phyloP scores from a whole-genome alignment of 805 yeast species.

The Nematodospora valgi region DNA sequence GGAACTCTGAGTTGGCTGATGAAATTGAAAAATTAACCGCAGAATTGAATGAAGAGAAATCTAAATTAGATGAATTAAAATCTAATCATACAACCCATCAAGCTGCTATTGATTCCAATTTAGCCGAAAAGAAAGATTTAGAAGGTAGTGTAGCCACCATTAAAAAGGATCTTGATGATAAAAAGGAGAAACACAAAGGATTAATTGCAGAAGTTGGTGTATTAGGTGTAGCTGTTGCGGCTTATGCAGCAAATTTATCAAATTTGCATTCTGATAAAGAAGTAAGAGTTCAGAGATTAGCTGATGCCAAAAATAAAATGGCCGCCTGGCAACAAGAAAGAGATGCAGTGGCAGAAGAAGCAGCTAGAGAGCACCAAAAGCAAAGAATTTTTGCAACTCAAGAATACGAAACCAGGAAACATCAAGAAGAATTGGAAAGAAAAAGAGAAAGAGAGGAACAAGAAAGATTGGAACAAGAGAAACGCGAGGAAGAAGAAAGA shows the following conservation, averaged over 20 bases:
- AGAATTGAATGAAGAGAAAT: constrained; percentile 38
- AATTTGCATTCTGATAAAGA: constrained; percentile 37
- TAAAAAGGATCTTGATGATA: constrained; percentile 33
- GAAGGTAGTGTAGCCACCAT: constrained; percentile 33
- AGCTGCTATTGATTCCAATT: constrained; percentile 24
- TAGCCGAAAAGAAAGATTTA: constrained; percentile 39
- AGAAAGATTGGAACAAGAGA: constrained; percentile 31
- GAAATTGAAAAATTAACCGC: constrained; percentile 42
- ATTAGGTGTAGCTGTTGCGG: constrained; percentile 40
- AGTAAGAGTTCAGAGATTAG: constrained; percentile 31
- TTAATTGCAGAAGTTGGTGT: constrained; percentile 43
- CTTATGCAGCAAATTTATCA: constrained; percentile 42
- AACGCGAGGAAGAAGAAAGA: constrained; percentile 17
- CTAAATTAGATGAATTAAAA: constrained; percentile 30
- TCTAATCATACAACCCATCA: constrained; percentile 27
- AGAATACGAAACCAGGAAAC: constrained; percentile 29
- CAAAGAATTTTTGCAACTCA: constrained; percentile 42
- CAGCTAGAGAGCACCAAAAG: constrained; percentile 32
- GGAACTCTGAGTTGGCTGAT: constrained; percentile 34
- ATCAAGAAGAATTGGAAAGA: constrained; percentile 32
- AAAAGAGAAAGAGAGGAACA: constrained; percentile 32
- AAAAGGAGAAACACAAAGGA: constrained; percentile 33
- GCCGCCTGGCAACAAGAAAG: constrained; percentile 45
- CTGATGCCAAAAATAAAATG: constrained; percentile 39
- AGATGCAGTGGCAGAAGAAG: constrained; percentile 38